Evolutionary conservation across 352 stramenopile genomes (phyloP).

Genomic region (Phytophthora pistaciae): DNA sequence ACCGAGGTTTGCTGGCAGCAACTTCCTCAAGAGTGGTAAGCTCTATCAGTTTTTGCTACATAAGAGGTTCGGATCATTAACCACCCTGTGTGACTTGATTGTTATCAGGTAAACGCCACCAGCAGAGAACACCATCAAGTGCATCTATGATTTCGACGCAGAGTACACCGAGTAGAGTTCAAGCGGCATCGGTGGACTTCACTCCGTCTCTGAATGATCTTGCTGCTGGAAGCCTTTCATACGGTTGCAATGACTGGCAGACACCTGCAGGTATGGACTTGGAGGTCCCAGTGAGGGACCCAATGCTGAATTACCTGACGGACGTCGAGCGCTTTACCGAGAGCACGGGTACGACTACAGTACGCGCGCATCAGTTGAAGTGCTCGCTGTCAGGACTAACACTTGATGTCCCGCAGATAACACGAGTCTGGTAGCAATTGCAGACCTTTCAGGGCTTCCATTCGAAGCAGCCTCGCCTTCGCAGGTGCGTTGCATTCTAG

Average conservation of each 20-base stretch:
- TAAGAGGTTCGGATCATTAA: too few relatives aligned
- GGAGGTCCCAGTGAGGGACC: conserved; percentile 49
- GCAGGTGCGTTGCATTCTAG: conserved; percentile 7
- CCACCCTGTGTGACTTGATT: not conserved
- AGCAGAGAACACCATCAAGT: not conserved
- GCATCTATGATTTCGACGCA: not conserved
- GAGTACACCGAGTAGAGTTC: too few relatives aligned
- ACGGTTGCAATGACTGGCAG: not conserved
- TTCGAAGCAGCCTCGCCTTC: not conserved
- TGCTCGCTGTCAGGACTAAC: too few relatives aligned
- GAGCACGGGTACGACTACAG: conserved; percentile 41
- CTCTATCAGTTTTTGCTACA: not conserved
- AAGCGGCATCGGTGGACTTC: not conserved
- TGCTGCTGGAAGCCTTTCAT: conserved; percentile 11
- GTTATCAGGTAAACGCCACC: conserved; percentile 9
- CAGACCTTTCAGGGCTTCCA: conserved; percentile 17
- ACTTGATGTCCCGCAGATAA: conserved; percentile 14
- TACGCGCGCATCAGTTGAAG: too few relatives aligned
- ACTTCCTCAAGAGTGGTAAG: conserved; percentile 16
- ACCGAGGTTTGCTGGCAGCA: conserved; percentile 22
- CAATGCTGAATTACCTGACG: conserved; percentile 67
- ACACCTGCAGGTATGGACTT: not conserved
- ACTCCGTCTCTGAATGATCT: conserved; percentile 26
- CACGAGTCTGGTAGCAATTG: conserved; percentile 22
- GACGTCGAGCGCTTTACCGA: conserved; percentile 69